These are phyloP conservation scores for Poa annua DNA, from an alignment of 176 grass and related monocot genomes.

Conservation along the genomic window DNA sequence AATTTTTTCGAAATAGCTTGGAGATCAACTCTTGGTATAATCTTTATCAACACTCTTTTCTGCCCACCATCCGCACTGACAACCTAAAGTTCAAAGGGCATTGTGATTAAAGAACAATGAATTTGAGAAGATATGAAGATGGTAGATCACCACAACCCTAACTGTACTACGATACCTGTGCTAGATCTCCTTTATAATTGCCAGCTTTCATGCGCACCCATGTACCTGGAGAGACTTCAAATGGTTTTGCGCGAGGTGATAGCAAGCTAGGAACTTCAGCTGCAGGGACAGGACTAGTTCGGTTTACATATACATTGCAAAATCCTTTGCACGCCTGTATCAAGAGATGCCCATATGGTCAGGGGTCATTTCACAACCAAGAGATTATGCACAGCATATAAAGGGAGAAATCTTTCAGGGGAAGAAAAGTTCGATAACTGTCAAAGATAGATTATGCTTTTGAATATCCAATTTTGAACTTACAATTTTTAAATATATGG, in stretches of 20 bases:
- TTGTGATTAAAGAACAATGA: slow-evolving; percentile 40
- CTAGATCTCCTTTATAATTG: slow-evolving; percentile 97
- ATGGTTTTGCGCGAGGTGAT: slow-evolving; percentile 68
- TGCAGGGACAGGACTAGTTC: slow-evolving; percentile 69
- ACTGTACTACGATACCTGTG: slow-evolving; percentile 57
- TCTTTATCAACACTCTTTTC: slow-evolving; percentile 83
- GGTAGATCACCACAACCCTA: neutral
- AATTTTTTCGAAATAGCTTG: slow-evolving; percentile 89
- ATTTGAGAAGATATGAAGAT: slow-evolving; percentile 34
- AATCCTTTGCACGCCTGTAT: slow-evolving; percentile 98
- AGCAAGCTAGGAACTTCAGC: slow-evolving; percentile 85
- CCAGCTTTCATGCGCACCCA: slow-evolving; percentile 94
- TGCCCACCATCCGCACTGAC: slow-evolving; percentile 62
- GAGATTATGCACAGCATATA: slow-evolving; percentile 23
- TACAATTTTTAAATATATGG: slow-evolving; percentile 13
- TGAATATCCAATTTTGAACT: slow-evolving; percentile 29
- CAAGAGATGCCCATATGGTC: slow-evolving; percentile 30
- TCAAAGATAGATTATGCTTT: neutral
- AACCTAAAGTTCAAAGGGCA: slow-evolving; percentile 63
- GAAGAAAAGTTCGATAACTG: slow-evolving; percentile 8
- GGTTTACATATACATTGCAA: slow-evolving; percentile 75
- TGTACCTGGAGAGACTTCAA: slow-evolving; percentile 68
- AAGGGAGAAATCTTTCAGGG: slow-evolving; percentile 18
- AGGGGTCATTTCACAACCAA: slow-evolving; percentile 29
- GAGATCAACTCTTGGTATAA: slow-evolving; percentile 91